Conservation (phyloP, 176 grass and related monocot species). For the Triticum urartu region DNA sequence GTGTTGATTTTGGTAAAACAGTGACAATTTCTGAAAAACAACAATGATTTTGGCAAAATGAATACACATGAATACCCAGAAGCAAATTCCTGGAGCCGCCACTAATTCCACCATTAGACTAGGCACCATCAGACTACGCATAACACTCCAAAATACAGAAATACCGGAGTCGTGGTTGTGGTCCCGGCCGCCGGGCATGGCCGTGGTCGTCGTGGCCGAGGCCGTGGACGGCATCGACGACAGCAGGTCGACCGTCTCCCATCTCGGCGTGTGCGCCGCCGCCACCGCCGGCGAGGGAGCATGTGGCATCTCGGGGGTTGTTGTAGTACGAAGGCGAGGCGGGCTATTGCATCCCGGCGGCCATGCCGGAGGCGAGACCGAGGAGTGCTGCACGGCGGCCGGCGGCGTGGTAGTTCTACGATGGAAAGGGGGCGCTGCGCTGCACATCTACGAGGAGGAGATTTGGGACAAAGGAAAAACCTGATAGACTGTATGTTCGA, state of each 20-base stretch:
- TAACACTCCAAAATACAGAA: too few relatives aligned
- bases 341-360: background rate
- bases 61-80: too few relatives aligned
- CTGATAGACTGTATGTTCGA: background rate
- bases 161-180: background rate
- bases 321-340: background rate
- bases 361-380: background rate
- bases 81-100: too few relatives aligned
- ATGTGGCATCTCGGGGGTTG: background rate
- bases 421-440: too few relatives aligned
- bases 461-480: background rate
- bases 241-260: conserved; percentile 74
- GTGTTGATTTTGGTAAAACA: too few relatives aligned
- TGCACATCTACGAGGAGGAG: background rate
- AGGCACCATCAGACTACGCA: too few relatives aligned
- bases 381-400: background rate
- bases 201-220: conserved; percentile 43
- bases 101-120: too few relatives aligned
- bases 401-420: background rate
- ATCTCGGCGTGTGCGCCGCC: conserved; percentile 36
- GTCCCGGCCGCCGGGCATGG: background rate
- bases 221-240: conserved; percentile 58
- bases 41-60: too few relatives aligned
- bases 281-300: background rate
- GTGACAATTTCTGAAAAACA: too few relatives aligned